Evolutionary conservation across 306 rosid genomes (phyloP).

Genomic region (Astragalus glycyphyllos): DNA sequence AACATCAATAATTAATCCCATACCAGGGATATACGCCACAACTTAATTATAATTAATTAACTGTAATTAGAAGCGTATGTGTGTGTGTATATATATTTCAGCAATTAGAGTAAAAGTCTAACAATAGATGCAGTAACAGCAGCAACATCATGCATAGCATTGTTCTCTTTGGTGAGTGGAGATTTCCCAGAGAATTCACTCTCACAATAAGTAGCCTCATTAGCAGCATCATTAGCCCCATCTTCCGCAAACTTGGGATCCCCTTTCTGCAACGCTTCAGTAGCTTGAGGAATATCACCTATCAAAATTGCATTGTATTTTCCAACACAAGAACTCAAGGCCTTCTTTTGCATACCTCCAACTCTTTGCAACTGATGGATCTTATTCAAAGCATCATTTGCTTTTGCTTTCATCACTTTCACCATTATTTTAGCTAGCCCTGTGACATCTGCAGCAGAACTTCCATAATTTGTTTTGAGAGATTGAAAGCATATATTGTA

Average conservation of each 20-base stretch:
- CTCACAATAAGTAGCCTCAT: constrained; percentile 54
- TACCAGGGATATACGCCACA: not conserved
- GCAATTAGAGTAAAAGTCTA: constrained; percentile 33
- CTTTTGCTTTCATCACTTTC: constrained; percentile 41
- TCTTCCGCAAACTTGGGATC: constrained; percentile 54
- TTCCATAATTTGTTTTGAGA: constrained; percentile 42
- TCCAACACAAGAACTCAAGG: constrained; percentile 44
- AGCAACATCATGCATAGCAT: constrained; percentile 42
- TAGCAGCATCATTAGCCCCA: constrained; percentile 47
- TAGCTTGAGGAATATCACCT: constrained; percentile 47
- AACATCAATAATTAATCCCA: too few species aligned
- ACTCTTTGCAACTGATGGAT: constrained; percentile 35
- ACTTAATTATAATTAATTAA: too few species aligned
- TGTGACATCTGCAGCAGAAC: constrained; percentile 36
- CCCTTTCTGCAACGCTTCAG: constrained; percentile 55
- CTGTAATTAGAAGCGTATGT: not conserved
- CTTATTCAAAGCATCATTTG: constrained; percentile 25
- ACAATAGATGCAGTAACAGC: constrained; percentile 51
- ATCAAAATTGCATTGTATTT: constrained; percentile 36
- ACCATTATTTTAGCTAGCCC: constrained; percentile 55
- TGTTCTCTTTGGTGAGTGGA: constrained; percentile 42
- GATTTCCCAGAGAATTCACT: constrained; percentile 42
- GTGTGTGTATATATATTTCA: too few species aligned
- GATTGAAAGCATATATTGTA: constrained; percentile 46
- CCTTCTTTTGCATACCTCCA: not conserved